These are phyloP conservation scores for Botrytis medusae DNA, from an alignment of 2,329 filamentous ascomycete genomes.

Conservation along the genomic window DNA sequence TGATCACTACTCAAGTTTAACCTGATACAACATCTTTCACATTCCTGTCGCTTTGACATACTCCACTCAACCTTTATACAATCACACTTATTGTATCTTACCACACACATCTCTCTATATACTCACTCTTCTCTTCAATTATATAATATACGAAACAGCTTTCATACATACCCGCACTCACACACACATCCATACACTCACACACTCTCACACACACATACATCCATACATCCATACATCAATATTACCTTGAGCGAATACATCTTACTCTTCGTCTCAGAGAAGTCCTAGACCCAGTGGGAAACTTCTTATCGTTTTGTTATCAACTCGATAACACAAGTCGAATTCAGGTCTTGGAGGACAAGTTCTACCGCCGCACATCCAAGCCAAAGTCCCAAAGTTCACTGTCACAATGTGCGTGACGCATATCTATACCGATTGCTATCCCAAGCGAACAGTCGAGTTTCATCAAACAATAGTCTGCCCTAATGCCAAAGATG, in stretches of 20 bases:
- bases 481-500: constrained; percentile 42
- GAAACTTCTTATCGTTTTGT: constrained; percentile 7
- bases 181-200: neutral
- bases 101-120: constrained; percentile 1
- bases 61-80: neutral
- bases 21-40: constrained; percentile 5
- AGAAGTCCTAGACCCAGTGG: constrained; percentile 12
- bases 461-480: constrained; percentile 44
- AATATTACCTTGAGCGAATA: neutral
- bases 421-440: constrained; percentile 48
- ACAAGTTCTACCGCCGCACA: constrained; percentile 7
- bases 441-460: constrained; percentile 46
- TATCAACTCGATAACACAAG: constrained; percentile 6
- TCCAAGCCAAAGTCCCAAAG: constrained; percentile 4
- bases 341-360: constrained; percentile 6
- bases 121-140: neutral
- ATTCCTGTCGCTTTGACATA: constrained; percentile 17
- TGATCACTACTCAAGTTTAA: constrained; percentile 5
- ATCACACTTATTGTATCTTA: neutral
- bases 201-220: neutral
- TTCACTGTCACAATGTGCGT: constrained; percentile 49
- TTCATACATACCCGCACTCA: neutral
- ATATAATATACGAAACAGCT: neutral
- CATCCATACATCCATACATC: neutral
- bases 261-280: neutral